These are phyloP conservation scores for Quercus cerris DNA, from an alignment of 306 rosid species.

Conservation along the genomic window DNA sequence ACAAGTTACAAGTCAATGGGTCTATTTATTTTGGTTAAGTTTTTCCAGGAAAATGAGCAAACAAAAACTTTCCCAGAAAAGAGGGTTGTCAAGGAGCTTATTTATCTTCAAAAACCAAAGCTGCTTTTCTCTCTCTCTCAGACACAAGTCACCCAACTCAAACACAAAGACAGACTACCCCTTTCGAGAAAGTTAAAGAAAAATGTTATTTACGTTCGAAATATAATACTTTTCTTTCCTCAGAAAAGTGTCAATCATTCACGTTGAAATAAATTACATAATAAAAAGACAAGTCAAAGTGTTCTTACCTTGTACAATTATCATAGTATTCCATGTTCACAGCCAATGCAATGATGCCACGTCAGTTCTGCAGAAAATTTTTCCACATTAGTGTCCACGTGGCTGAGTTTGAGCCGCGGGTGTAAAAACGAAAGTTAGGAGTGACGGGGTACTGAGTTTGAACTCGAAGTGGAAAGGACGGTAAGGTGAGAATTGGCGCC, in stretches of 20 bases:
- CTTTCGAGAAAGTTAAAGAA: background rate
- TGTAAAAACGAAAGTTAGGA: background rate
- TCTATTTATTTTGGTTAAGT: background rate
- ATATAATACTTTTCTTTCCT: background rate
- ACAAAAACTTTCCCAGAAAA: background rate
- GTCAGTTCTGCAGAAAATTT: background rate
- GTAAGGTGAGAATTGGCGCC: conserved; percentile 26
- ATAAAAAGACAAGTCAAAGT: background rate
- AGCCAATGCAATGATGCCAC: background rate
- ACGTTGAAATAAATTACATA: background rate
- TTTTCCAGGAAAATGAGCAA: conserved; percentile 1
- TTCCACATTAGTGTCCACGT: background rate
- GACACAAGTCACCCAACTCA: no score
- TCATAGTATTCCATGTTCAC: background rate
- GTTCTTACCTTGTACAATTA: background rate
- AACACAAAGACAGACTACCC: background rate
- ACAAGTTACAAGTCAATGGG: background rate
- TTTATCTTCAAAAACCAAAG: background rate
- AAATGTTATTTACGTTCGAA: background rate
- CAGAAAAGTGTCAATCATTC: conserved; percentile 1
- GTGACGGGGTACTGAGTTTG: background rate
- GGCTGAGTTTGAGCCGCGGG: background rate
- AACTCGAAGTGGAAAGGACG: background rate
- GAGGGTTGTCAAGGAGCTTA: background rate
- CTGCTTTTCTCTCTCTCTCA: no score